Evolutionary conservation across 352 stramenopile genomes (phyloP).

Genomic region (Globisporangium barbulae): DNA sequence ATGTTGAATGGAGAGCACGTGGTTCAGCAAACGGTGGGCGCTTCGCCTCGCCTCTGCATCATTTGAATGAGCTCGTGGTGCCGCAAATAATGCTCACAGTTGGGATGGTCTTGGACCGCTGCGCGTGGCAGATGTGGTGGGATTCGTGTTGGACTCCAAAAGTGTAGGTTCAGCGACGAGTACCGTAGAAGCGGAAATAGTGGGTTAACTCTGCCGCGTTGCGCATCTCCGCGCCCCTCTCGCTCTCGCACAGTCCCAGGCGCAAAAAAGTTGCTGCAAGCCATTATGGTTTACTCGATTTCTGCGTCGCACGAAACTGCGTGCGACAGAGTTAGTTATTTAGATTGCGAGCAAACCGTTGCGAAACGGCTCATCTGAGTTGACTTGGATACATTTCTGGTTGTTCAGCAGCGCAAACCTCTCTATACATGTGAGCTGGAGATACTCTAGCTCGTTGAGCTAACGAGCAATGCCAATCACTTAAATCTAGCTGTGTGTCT

Average conservation of each 20-base stretch:
- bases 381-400: not conserved
- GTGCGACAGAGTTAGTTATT: not conserved
- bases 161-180: slow-evolving; percentile 11
- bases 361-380: not conserved
- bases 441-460: not conserved
- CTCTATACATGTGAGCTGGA: not conserved
- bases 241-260: not conserved
- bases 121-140: not conserved
- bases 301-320: too few relatives aligned
- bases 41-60: too few relatives aligned
- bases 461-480: too few relatives aligned
- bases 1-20: too few relatives aligned
- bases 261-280: slow-evolving; percentile 3
- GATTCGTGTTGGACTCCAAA: slow-evolving; percentile 13
- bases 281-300: not conserved
- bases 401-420: not conserved
- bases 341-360: not conserved
- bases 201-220: slow-evolving; percentile 10
- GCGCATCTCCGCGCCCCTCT: slow-evolving; percentile 4
- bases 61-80: not conserved
- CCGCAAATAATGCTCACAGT: not conserved
- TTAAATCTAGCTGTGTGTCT: not conserved
- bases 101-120: not conserved
- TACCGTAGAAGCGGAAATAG: slow-evolving; percentile 8
- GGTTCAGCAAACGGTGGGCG: too few relatives aligned